Evolutionary conservation across 805 yeast genomes (phyloP).

Genomic region (Pichia scutulata): DNA sequence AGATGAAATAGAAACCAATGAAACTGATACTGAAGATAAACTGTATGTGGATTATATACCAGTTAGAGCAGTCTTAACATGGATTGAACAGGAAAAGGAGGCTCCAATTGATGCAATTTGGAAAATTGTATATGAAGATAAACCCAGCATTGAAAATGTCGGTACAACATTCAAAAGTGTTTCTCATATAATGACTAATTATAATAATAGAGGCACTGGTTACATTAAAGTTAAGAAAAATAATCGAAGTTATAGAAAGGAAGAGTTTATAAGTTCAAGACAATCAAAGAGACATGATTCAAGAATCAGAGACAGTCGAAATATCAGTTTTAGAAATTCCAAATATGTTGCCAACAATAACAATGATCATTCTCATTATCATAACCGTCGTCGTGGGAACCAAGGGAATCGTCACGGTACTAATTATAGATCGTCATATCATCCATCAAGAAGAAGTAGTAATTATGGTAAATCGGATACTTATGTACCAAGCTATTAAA

Average conservation of each 20-base stretch:
- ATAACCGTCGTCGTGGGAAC: neutral
- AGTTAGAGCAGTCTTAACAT: conserved; percentile 36
- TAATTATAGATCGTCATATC: neutral
- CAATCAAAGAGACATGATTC: neutral
- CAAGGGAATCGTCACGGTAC: neutral
- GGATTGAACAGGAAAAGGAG: conserved; percentile 40
- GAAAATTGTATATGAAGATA: conserved; percentile 32
- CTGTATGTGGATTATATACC: conserved; percentile 36
- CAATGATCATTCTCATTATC: neutral
- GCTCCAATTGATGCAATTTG: conserved; percentile 40
- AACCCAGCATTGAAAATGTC: conserved; percentile 26
- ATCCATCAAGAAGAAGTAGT: neutral
- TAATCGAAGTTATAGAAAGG: neutral
- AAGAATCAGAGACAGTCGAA: neutral
- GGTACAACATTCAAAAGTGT: conserved; percentile 25
- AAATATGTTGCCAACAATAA: neutral
- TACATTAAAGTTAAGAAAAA: conserved; percentile 17
- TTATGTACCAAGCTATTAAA: neutral
- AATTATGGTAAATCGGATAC: neutral
- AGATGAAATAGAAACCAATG: conserved; percentile 18
- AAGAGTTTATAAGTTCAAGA: neutral
- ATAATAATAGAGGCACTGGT: conserved; percentile 27
- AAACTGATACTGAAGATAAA: neutral
- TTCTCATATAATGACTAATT: conserved; percentile 28
- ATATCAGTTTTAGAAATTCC: neutral